Evolutionary conservation across 208 protist genomes (phyloP), one percentile per base, ranked within the genome.

Genomic region (Leptomonas pyrrhocoris): DNA sequence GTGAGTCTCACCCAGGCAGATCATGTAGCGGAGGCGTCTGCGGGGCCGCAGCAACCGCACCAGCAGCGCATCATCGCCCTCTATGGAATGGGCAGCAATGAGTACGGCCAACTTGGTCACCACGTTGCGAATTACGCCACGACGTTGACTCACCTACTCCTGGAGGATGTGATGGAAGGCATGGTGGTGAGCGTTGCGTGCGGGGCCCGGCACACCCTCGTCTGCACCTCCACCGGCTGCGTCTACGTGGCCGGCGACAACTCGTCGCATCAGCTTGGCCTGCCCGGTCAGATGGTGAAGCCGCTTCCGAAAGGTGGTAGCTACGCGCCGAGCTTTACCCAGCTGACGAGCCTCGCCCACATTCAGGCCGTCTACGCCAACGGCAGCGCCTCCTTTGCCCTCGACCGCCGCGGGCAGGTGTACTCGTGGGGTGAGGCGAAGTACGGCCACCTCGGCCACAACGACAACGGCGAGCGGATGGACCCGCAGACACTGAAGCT

Each of bases 11-110:
- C 55, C 8, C 50, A 50, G n/a, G 48, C 67, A 25, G 25, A 48
- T 6, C 63, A 48, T 16, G 45, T 30, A 21, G 28, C 16, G 4
- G 43, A 48, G 43, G 11, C 5, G 25, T 9, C 7, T 12, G 15
- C 53, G 23, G 18, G 12, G 21, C 43, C 31, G 34, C 34, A 25
- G 60, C 46, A 38, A n/a, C 34, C 9, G 21, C 43, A 36, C 23
- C 34, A 25, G 60, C 46, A 38, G 31, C 34, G 60, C 2, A 23
- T 36, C 1, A 67, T 74, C 9, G 60, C 55, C 2, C 40, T 82
- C 15, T 90, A 86, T 57, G 90, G 87, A n/a, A 77, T 95, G 68
- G 90, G 90, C 40, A 90, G 75, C 68, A 95, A 95, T 70, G 81
- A 92, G 73, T 68, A 50, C 42, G 84, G 84, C 18, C 90, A 95